Evolutionary conservation across 768 basidiomycete species (phyloP).

Genomic region (Kwoniella mangroviensis): DNA sequence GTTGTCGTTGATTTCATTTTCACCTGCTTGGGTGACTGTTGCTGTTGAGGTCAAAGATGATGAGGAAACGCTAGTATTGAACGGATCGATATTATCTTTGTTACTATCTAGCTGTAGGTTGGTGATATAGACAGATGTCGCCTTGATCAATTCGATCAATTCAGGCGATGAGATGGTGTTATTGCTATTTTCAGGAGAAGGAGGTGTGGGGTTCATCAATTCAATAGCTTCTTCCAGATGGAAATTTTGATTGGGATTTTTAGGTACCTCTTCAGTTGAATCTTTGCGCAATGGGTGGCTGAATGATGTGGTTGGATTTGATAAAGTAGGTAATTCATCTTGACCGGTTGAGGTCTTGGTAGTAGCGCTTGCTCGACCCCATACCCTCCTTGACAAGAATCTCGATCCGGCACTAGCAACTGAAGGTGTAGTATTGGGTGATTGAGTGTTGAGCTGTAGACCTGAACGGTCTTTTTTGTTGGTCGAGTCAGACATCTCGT

Average conservation of each 20-base stretch:
- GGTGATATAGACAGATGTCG: slow-evolving; percentile 35
- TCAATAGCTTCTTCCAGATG: slow-evolving; percentile 28
- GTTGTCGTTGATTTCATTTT: slow-evolving; percentile 3
- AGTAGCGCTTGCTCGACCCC: slow-evolving; percentile 26
- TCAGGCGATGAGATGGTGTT: slow-evolving; percentile 25
- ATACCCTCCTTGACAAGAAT: slow-evolving; percentile 20
- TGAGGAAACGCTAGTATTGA: background rate
- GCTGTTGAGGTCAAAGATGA: background rate
- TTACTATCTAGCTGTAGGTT: slow-evolving; percentile 17
- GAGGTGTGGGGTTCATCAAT: slow-evolving; percentile 16
- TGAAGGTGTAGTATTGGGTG: slow-evolving; percentile 7
- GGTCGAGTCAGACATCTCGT: slow-evolving; percentile 3
- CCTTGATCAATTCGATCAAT: slow-evolving; percentile 42
- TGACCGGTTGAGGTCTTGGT: slow-evolving; percentile 26
- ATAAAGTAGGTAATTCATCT: slow-evolving; percentile 15
- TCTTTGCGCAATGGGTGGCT: slow-evolving; percentile 8
- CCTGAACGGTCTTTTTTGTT: slow-evolving; percentile 19
- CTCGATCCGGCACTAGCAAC: slow-evolving; percentile 13
- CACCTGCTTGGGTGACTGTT: background rate
- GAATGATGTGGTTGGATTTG: background rate
- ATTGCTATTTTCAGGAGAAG: background rate
- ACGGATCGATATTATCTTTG: slow-evolving; percentile 16
- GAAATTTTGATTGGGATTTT: slow-evolving; percentile 13
- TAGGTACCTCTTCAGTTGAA: slow-evolving; percentile 10
- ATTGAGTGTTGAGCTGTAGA: slow-evolving; percentile 13